These are phyloP conservation scores for Hordeum marinum DNA, from an alignment of 176 grass and related monocot species.

Conservation along the genomic window DNA sequence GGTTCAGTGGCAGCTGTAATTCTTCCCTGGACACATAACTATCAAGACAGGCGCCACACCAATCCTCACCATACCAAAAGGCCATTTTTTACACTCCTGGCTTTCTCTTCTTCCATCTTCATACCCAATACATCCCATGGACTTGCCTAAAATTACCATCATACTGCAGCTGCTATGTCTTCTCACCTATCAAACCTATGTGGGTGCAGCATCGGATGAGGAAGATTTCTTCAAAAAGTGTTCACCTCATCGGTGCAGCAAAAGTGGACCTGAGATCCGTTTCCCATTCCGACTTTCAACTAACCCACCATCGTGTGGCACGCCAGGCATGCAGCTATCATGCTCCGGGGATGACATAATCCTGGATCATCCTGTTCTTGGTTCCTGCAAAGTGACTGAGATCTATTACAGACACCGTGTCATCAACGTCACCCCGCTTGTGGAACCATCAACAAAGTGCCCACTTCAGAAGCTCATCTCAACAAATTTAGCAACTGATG, in stretches of 20 bases:
- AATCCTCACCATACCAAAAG: not conserved
- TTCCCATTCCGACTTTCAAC: not conserved
- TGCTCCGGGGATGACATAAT: constrained; percentile 34
- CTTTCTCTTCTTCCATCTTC: too few species aligned
- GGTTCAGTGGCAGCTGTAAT: not conserved
- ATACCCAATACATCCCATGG: too few species aligned
- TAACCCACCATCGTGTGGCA: constrained; percentile 4
- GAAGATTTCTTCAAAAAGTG: not conserved
- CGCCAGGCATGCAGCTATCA: constrained; percentile 17
- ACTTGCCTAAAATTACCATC: too few species aligned
- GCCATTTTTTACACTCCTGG: too few species aligned
- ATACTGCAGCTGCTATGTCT: not conserved
- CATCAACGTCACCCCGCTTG: constrained; percentile 4
- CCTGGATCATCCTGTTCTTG: constrained; percentile 13
- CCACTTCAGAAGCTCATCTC: not conserved
- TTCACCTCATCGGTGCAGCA: not conserved
- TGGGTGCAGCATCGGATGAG: not conserved
- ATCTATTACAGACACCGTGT: constrained; percentile 3
- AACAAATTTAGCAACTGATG: not conserved
- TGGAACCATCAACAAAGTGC: not conserved
- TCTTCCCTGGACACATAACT: not conserved
- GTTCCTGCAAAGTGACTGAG: not conserved
- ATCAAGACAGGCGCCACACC: not conserved
- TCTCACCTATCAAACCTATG: not conserved
- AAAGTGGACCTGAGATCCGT: not conserved